These are phyloP conservation scores for Citrus mangshanensis DNA, from an alignment of 345 rosid species.

Conservation along the genomic window DNA sequence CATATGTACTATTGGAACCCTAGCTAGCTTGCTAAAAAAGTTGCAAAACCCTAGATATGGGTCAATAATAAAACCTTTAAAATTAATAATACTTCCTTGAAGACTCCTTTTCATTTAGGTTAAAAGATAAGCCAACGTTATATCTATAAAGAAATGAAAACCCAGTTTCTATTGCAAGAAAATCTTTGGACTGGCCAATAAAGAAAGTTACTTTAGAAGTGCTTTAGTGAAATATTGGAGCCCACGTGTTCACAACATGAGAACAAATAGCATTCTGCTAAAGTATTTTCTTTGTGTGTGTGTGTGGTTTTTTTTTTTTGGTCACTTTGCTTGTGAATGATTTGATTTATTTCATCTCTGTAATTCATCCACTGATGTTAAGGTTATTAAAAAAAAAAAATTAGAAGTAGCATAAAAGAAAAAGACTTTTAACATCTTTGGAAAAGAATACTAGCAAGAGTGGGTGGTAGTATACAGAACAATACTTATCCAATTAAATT, in stretches of 20 bases:
- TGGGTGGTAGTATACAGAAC: too few species aligned
- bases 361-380: background rate
- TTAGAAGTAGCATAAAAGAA: background rate
- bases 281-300: too few species aligned
- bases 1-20: background rate
- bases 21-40: constrained; percentile 8
- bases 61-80: background rate
- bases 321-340: background rate
- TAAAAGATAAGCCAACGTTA: constrained; percentile 8
- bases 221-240: background rate
- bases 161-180: background rate
- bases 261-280: background rate
- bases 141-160: background rate
- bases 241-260: background rate
- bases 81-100: background rate
- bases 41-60: constrained; percentile 16
- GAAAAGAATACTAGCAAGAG: too few species aligned
- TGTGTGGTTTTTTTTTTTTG: too few species aligned
- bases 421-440: too few species aligned
- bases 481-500: too few species aligned
- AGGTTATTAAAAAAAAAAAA: background rate
- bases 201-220: background rate
- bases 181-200: background rate
- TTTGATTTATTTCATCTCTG: background rate
- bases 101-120: background rate